Evolutionary conservation across 2,329 filamentous ascomycete species (phyloP).

Genomic region (Claviceps quebecensis): DNA sequence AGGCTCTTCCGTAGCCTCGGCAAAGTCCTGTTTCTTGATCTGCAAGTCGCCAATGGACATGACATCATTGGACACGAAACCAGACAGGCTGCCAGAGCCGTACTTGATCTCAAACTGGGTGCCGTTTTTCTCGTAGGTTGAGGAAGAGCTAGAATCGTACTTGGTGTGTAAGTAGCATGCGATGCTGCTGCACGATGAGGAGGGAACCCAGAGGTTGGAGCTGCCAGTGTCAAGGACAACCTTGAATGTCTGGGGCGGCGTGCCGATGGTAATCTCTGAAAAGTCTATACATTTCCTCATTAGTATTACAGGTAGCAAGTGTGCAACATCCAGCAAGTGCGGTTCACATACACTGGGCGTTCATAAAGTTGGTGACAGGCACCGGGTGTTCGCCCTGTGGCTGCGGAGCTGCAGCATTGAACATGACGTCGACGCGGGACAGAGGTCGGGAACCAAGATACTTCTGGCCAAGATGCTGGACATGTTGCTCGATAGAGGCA

Average conservation of each 20-base stretch:
- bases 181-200: conserved; percentile 78
- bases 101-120: conserved; percentile 86
- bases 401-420: conserved; percentile 58
- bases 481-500: conserved; percentile 67
- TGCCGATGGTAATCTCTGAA: conserved; percentile 88
- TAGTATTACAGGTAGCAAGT: background rate
- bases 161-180: conserved; percentile 96
- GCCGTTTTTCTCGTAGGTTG: conserved; percentile 88
- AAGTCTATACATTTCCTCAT: conserved; percentile 50
- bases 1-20: conserved; percentile 89
- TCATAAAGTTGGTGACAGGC: conserved; percentile 92
- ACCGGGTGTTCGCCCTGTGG: conserved; percentile 61
- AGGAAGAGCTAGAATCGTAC: conserved; percentile 84
- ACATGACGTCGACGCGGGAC: conserved; percentile 59
- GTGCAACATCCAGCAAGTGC: background rate
- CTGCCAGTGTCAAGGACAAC: conserved; percentile 96
- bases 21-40: conserved; percentile 84
- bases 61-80: conserved; percentile 82
- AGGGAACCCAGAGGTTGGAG: conserved; percentile 98
- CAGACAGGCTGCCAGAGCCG: conserved; percentile 84
- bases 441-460: conserved; percentile 72
- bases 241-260: conserved; percentile 90
- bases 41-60: conserved; percentile 79
- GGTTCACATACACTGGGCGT: conserved; percentile 74
- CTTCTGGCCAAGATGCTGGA: conserved; percentile 80